Evolutionary conservation across 1,139 yeast genomes (phyloP), one percentile per base, ranked within the genome.

Genomic region (Yamadazyma friedrichii): DNA sequence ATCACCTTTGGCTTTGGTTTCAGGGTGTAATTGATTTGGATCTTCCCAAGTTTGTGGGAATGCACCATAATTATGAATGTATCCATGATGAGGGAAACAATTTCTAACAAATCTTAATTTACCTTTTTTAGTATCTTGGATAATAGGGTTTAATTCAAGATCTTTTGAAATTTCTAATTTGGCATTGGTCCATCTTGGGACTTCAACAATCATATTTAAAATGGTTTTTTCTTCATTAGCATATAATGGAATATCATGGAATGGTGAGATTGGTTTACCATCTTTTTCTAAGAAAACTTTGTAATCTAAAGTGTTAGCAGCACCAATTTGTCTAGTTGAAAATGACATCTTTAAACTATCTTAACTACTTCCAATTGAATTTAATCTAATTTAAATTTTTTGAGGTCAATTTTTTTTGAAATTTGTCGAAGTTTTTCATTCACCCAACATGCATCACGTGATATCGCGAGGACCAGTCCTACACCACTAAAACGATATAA

Each of bases 31-130:
- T 50, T 59, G 65, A 58, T 68, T 70, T 42, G 82, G 81, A 52
- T 78, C 82, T 60, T 93, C 98, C 98, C 98, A 93, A 22, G 98
- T 93, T 70, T 91, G 98, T 36, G 98, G 97, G 64, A 93, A 78
- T n/a, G 98, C 97, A 49, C 98, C 98, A 62, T 91, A 91, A 69
- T 91, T 91, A 69, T 88, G 95, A 49, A 93, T 88, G 69, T 91
- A 91, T 22, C 98, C 98, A 61, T 88, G 91, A 74, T 84, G 94
- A 27, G 98, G 98, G 78, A 88, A 91, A 50, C 94, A 75, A 76
- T 93, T 93, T 65, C 94, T 83, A 41, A 91, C 94, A 56, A 82
- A 85, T 64, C 94, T 74, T 53, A 88, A 78, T 64, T 88, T 80
- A 35, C 95, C 96, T 65, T 89, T 88, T 70, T 91, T 91, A 51